Base-by-base conservation (phyloP, 2,329 filamentous ascomycete species). In the Beauveria sp. region DNA sequence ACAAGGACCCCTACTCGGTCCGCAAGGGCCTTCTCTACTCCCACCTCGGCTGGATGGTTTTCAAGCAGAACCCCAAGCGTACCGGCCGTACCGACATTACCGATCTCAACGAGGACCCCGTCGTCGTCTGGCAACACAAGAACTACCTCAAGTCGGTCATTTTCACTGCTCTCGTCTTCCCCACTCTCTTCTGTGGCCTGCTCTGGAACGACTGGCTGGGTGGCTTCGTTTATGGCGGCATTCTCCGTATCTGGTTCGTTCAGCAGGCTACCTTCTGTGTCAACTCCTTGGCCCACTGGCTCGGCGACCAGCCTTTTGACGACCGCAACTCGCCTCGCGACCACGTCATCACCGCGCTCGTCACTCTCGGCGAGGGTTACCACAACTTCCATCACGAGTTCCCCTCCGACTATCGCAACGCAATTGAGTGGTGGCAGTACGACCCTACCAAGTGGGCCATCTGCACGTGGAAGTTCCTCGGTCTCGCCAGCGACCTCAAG, bases 381-480 rank as follows among this genome's bases (percentile, higher is more conserved):
- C 91, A 96, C 83, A 96, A 96, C 83, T 96, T 96, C 83, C 91
- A 96, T 79, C 91, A 96, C 82, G 91, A 96, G 76, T 96, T 96
- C 78, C 91, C 91, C 60, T 93, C 90, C 12, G 91, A 96, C 76
- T 96, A 95, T 85, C 90, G 91, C 73, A 96, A 96, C 74, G 91
- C 90, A 65, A 93, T 95, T 68, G 82, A 91, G 76, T 96, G 91
- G 90, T 88, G 87, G 79, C 91, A 96, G 73, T 96, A 96, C 71
- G 91, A 96, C 74, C 91, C 91, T 52, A 96, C 91, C 74, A 96
- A 96, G 80, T 95, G 91, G 90, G 83, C 79, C 72, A 96, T 96
- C 80, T 91, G 87, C 87, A 70, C 80, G 63, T 93, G 89, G 88
- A 95, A 93, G 84, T 85, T 88, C 76, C 77, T 93, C 61, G 90